A percentile compares a stretch with the other conserved stretches of the same genome.
Evolutionary conservation across 2,329 filamentous ascomycete species (phyloP).

Genomic region (Diaporthe sp.): DNA sequence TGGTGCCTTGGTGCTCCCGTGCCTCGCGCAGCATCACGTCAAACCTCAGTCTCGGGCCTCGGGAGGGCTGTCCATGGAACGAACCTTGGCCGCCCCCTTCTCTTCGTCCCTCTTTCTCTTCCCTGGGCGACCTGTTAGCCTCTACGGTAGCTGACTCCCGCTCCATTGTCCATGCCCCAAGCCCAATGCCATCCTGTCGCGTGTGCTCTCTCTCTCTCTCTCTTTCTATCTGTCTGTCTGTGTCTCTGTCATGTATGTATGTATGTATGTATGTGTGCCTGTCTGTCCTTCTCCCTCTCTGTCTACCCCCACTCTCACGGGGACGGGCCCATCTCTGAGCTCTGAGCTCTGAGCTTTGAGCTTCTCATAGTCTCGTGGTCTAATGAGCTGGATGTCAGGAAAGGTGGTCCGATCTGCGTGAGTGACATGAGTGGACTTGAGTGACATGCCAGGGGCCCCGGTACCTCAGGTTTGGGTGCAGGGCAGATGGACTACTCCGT

Average conservation of each 20-base stretch:
- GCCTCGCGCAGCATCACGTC: conserved; percentile 19
- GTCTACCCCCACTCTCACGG: background rate
- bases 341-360: background rate
- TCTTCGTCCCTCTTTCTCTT: background rate
- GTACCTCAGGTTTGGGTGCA: conserved; percentile 39
- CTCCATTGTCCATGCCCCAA: background rate
- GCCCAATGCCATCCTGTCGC: background rate
- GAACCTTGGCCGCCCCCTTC: conserved; percentile 12
- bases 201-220: background rate
- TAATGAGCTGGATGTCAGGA: background rate
- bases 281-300: background rate
- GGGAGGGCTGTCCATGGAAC: background rate
- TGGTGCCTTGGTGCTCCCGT: background rate
- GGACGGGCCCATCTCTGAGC: background rate
- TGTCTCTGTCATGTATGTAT: background rate
- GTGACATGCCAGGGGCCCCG: conserved; percentile 36
- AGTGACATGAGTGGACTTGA: conserved; percentile 27
- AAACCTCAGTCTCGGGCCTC: conserved; percentile 24
- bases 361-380: conserved; percentile 22
- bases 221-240: background rate
- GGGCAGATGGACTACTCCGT: conserved; percentile 44
- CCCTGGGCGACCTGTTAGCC: conserved; percentile 3
- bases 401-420: conserved; percentile 28
- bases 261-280: background rate
- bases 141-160: background rate